Conservation (phyloP, 1,284 basidiomycete species). For the Moesziomyces sp. region DNA sequence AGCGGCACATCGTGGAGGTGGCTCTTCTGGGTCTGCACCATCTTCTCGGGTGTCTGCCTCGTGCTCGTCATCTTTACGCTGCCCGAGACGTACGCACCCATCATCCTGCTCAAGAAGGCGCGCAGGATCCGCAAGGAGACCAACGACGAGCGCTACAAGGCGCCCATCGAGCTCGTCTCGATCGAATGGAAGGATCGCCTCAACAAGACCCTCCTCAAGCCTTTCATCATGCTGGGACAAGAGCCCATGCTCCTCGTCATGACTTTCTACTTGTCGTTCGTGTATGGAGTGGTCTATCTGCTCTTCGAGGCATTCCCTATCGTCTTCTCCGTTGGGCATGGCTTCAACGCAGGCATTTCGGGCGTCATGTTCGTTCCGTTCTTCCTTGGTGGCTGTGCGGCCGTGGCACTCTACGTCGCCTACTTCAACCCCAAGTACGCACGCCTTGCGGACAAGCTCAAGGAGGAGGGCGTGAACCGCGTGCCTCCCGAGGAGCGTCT, state of each 20-base stretch:
- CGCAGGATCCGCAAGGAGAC: slow-evolving; percentile 73
- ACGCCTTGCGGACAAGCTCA: slow-evolving; percentile 41
- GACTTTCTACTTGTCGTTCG: slow-evolving; percentile 81
- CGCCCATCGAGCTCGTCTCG: slow-evolving; percentile 57
- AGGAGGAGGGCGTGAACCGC: slow-evolving; percentile 46
- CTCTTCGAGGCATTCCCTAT: slow-evolving; percentile 66
- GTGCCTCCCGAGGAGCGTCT: slow-evolving; percentile 64
- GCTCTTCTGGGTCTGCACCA: slow-evolving; percentile 80
- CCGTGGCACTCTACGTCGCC: slow-evolving; percentile 44
- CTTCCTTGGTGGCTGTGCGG: slow-evolving; percentile 59
- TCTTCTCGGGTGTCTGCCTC: slow-evolving; percentile 73
- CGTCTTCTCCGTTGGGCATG: slow-evolving; percentile 63
- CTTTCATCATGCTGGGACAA: slow-evolving; percentile 71
- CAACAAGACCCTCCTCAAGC: slow-evolving; percentile 75
- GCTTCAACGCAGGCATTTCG: slow-evolving; percentile 57
- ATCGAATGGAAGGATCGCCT: slow-evolving; percentile 68
- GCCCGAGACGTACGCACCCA: slow-evolving; percentile 77
- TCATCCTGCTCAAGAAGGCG: slow-evolving; percentile 73
- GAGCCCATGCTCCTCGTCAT: slow-evolving; percentile 82
- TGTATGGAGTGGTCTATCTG: slow-evolving; percentile 71
- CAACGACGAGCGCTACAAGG: slow-evolving; percentile 74
- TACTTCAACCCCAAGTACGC: slow-evolving; percentile 59
- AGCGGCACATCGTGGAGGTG: slow-evolving; percentile 74
- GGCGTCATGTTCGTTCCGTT: slow-evolving; percentile 67
- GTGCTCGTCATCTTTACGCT: slow-evolving; percentile 76